Evolutionary conservation across 2,329 filamentous ascomycete species (phyloP).

Genomic region (Ophiostoma tasmaniense): DNA sequence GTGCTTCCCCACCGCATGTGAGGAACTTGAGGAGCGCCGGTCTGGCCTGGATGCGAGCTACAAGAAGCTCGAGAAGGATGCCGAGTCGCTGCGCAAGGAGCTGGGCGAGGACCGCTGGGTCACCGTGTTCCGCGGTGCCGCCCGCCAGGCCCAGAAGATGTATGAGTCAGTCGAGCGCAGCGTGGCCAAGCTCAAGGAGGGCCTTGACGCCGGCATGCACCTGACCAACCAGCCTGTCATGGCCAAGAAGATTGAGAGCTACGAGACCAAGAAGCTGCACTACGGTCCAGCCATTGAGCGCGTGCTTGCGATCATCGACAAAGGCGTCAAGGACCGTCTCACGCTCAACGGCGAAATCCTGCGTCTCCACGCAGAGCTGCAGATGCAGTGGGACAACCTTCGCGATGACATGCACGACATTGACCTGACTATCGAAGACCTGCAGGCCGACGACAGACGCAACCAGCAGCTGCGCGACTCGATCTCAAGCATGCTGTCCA

Average conservation of each 20-base stretch:
- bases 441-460: constrained; percentile 47
- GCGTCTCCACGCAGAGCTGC: constrained; percentile 75
- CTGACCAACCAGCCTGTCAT: constrained; percentile 61
- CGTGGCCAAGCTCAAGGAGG: constrained; percentile 70
- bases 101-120: constrained; percentile 95
- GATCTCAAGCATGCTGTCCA: constrained; percentile 82
- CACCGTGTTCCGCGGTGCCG: constrained; percentile 86
- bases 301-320: constrained; percentile 86
- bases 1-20: constrained; percentile 82
- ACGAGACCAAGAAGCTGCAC: constrained; percentile 89
- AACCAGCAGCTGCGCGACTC: constrained; percentile 81
- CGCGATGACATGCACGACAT: constrained; percentile 70
- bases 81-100: constrained; percentile 80
- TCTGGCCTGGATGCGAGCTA: constrained; percentile 73
- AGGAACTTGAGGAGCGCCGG: constrained; percentile 72
- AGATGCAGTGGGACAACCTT: constrained; percentile 68
- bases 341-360: constrained; percentile 96
- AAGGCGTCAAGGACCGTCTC: constrained; percentile 87
- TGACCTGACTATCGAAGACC: constrained; percentile 65
- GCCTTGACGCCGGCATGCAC: constrained; percentile 65
- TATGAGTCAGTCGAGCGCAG: constrained; percentile 89
- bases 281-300: constrained; percentile 90
- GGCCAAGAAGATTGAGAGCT: constrained; percentile 80
- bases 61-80: constrained; percentile 80
- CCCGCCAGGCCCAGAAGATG: constrained; percentile 90